Evolutionary conservation across 441 rosid species (phyloP), one percentile per base, ranked within the genome.

Genomic region (Jatropha podagrica): DNA sequence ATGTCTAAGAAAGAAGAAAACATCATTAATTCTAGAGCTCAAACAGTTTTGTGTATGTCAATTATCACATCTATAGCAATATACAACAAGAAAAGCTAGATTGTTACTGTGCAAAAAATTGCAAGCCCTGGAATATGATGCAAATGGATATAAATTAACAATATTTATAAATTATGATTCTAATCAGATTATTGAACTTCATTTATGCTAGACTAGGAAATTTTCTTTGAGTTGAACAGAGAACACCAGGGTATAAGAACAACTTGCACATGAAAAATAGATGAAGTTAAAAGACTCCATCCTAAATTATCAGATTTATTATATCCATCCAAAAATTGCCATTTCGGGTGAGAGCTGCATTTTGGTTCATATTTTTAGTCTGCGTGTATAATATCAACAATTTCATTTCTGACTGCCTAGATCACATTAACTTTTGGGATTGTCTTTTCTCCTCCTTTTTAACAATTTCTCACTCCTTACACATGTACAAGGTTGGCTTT

Each of bases 281-380:
- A 23, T 14, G 2, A 26, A 40, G 66, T 12, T 4, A 48, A n/a
- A 5, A 23, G 20, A 54, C 27, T 23, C 71, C n/a, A 17, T 38
- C 2, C 65, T 26, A 23, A 26, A 14, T 9, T 10, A 18, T 65
- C 52, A 65, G 15, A 32, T 52, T 69, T 13, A 20, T 40, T 73
- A 63, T 27, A 17, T 51, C 49, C 49, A 69, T 69, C 62, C 72
- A 49, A 15, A 27, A 49, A 15, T 11, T 68, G 63, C 63, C 37
- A 26, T 3, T 9, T 10, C 9, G 20, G 5, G 15, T 13, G 14
- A 26, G 6, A 23, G 64, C 64, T 70, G 32, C 71, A 51, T 8
- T 27, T 69, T 52, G 20, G 42, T 69, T 37, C 44, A 51, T 60
- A 41, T 71, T n/a, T 20, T 12, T 1, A 37, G 15, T 37, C 26